Base-by-base conservation (phyloP, 768 basidiomycete genomes). In the Stropharia rugosoannulata region DNA sequence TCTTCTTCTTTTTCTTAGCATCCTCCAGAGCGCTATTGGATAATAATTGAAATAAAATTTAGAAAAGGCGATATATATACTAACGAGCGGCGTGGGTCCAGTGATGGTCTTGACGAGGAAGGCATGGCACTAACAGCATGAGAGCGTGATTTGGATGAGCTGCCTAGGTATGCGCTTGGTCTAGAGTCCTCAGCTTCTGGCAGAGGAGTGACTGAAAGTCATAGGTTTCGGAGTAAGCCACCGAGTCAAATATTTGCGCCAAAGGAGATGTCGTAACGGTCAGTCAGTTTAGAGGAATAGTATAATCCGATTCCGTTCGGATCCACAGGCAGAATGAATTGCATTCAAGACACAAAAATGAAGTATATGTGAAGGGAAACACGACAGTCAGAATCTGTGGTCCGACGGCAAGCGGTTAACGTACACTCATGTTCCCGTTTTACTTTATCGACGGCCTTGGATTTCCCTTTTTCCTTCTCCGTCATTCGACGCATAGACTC, bases 1-100 rank as follows among this genome's bases (percentile, higher is more conserved):
- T 93, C 74, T 91, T 90, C 74, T 89, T 90, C 76, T 88, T 90
- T 72, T 83, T 89, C 75, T 86, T 89, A 27, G 75, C 58, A 45
- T 89, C 87, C 11, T 84, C 80, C 10, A 69, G 64, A 27, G 67
- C 62, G 40, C 70, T 70, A 37, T 18, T 41, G 25, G 22, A 39
- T 42, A 32, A 52, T 44, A 45, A 56, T 43, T 27, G 49, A 60
- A 39, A 57, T 47, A 57, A 5, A 36, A 12, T 41, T 18, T n/a
- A 55, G 45, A 15, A 51, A 32, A 44, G 13, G 15, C 5, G n/a
- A 59, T 49, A 35, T 7, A 49, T 41, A 39, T 39, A 70, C 81
- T 76, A 64, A 85, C 82, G 76, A 78, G 69, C 80, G 82, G 46
- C 87, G 82, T n/a, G 83, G 79, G 64, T 89, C 86, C 19, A 82